These are phyloP conservation scores for Nakazawaea wyomingensis DNA, from an alignment of 805 yeast genomes.

Conservation along the genomic window DNA sequence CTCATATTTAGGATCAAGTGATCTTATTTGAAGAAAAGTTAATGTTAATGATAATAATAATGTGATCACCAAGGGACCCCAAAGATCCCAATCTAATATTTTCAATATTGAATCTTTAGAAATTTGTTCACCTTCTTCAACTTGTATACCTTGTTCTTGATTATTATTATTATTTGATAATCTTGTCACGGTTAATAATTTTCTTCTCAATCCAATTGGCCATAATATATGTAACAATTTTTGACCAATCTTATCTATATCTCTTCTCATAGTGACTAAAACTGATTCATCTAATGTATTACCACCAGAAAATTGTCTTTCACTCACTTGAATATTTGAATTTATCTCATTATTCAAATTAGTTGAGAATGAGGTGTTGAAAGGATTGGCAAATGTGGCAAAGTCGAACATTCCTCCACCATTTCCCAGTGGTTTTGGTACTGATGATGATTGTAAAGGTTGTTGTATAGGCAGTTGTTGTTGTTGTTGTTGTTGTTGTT, in stretches of 20 bases:
- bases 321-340: constrained; percentile 30
- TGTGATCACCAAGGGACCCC: constrained; percentile 57
- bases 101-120: constrained; percentile 28
- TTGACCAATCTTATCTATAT: constrained; percentile 27
- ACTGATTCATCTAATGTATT: constrained; percentile 57
- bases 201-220: constrained; percentile 30
- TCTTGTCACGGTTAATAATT: constrained; percentile 22
- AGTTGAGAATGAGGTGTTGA: constrained; percentile 17
- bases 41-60: constrained; percentile 42
- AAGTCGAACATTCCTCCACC: constrained; percentile 19
- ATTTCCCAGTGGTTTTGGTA: constrained; percentile 6
- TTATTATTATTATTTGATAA: constrained; percentile 16
- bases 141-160: constrained; percentile 14
- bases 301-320: constrained; percentile 52
- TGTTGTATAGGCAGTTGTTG: not conserved
- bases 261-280: constrained; percentile 36
- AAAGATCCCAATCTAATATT: constrained; percentile 54
- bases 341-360: constrained; percentile 19
- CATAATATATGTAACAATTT: constrained; percentile 30
- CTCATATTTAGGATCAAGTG: constrained; percentile 23
- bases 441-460: too few species aligned
- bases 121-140: constrained; percentile 25
- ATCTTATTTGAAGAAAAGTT: constrained; percentile 35
- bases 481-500: not conserved
- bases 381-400: constrained; percentile 30